Conservation (phyloP, 768 basidiomycete genomes). For the Porphyrellus cyaneotinctus region DNA sequence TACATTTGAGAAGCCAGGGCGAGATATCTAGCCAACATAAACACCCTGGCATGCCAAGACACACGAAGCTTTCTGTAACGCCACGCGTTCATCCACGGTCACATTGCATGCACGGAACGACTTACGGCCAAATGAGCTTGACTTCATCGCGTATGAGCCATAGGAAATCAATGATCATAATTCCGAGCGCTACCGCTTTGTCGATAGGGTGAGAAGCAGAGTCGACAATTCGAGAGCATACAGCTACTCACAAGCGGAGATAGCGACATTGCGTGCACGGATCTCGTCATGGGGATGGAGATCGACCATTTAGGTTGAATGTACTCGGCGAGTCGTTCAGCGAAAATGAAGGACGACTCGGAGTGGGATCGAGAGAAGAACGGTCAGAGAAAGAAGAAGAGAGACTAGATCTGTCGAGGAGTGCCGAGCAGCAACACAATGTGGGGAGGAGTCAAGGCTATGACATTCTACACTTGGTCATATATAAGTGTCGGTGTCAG, state of each 20-base stretch:
- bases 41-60: conserved; percentile 9
- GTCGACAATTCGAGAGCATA: neutral
- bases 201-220: neutral
- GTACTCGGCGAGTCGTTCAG: neutral
- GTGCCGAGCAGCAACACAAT: neutral
- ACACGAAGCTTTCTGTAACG: conserved; percentile 4
- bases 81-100: neutral
- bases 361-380: neutral
- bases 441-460: too few species aligned
- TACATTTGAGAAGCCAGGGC: conserved; percentile 21
- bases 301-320: neutral
- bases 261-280: conserved; percentile 4
- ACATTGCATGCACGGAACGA: neutral
- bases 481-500: conserved; percentile 2
- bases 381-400: neutral
- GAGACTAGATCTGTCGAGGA: neutral
- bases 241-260: conserved; percentile 14
- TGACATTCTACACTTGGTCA: neutral
- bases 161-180: conserved; percentile 18
- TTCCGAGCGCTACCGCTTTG: conserved; percentile 3
- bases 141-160: conserved; percentile 14
- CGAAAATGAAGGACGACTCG: conserved; percentile 3
- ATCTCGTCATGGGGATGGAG: neutral
- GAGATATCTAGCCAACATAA: conserved; percentile 11
- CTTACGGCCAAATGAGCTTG: conserved; percentile 23